These are phyloP conservation scores for Ploettnerulaceae sp. DNA, from an alignment of 2,329 filamentous ascomycete genomes.

Conservation along the genomic window DNA sequence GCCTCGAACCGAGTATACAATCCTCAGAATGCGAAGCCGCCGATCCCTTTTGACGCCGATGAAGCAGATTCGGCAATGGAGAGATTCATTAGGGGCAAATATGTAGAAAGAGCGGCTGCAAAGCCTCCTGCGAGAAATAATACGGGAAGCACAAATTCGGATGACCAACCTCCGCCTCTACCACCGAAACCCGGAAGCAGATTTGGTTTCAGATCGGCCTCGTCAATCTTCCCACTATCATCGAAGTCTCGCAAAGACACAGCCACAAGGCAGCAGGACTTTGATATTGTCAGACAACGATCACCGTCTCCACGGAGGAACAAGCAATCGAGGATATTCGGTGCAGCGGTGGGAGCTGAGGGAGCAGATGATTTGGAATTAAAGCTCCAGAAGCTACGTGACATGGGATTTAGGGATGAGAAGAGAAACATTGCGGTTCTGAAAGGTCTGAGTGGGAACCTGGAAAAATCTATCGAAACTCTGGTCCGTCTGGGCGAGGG, in stretches of 20 bases:
- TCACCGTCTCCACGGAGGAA: conserved; percentile 29
- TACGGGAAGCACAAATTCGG: conserved; percentile 44
- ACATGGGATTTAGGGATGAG: conserved; percentile 89
- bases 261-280: conserved; percentile 16
- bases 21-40: conserved; percentile 72
- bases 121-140: conserved; percentile 39
- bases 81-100: conserved; percentile 90
- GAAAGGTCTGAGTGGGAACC: conserved; percentile 75
- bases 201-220: conserved; percentile 61
- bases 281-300: conserved; percentile 14
- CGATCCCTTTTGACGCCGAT: conserved; percentile 84
- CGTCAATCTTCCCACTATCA: conserved; percentile 45
- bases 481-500: conserved; percentile 78
- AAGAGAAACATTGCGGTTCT: conserved; percentile 77
- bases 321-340: conserved; percentile 66
- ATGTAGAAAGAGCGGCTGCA: conserved; percentile 57
- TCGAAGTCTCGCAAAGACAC: conserved; percentile 42
- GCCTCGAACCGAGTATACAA: conserved; percentile 88
- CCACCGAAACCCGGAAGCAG: conserved; percentile 55
- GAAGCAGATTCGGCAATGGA: conserved; percentile 94
- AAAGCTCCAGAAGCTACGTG: conserved; percentile 71
- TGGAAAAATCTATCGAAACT: conserved; percentile 82
- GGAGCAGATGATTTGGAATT: conserved; percentile 58
- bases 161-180: conserved; percentile 52
- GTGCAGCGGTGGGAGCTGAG: conserved; percentile 57